These are phyloP conservation scores for Calonectria fujianensis DNA, from an alignment of 2,329 filamentous ascomycete species.

Conservation along the genomic window DNA sequence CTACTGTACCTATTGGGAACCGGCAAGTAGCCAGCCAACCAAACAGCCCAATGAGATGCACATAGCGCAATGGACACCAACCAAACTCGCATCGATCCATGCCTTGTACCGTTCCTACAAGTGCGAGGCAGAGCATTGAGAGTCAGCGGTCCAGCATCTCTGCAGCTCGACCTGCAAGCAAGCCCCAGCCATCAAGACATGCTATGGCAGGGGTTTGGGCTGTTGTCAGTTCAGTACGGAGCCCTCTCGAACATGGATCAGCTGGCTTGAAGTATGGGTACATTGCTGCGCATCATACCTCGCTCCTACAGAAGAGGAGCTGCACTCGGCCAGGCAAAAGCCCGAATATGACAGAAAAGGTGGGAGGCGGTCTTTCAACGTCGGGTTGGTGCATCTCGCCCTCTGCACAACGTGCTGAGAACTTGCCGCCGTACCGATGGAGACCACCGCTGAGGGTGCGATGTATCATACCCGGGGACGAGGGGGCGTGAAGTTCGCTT, in stretches of 20 bases:
- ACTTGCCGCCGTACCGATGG: conserved; percentile 23
- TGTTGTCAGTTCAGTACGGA: conserved; percentile 46
- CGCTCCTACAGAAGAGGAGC: not conserved
- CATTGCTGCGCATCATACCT: conserved; percentile 18
- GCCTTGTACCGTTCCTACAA: conserved; percentile 23
- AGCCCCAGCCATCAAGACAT: conserved; percentile 36
- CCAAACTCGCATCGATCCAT: conserved; percentile 37
- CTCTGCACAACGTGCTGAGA: conserved; percentile 17
- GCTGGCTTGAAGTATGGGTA: conserved; percentile 41
- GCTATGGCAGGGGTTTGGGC: conserved; percentile 36
- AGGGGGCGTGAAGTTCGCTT: conserved; percentile 51
- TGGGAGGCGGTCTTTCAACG: not conserved
- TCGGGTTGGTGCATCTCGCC: not conserved
- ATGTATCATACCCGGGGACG: conserved; percentile 42
- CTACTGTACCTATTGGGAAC: conserved; percentile 31
- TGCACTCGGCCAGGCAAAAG: not conserved
- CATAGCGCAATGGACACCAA: conserved; percentile 36
- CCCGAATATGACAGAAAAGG: conserved; percentile 20
- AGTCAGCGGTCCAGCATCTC: conserved; percentile 26
- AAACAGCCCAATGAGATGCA: conserved; percentile 34
- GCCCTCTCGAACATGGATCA: conserved; percentile 44
- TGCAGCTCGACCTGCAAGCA: conserved; percentile 34
- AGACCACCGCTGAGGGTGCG: conserved; percentile 36
- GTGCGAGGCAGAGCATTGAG: conserved; percentile 28
- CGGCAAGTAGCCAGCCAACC: conserved; percentile 33